Conservation (phyloP, 805 yeast species). For the Saturnispora sekii region DNA sequence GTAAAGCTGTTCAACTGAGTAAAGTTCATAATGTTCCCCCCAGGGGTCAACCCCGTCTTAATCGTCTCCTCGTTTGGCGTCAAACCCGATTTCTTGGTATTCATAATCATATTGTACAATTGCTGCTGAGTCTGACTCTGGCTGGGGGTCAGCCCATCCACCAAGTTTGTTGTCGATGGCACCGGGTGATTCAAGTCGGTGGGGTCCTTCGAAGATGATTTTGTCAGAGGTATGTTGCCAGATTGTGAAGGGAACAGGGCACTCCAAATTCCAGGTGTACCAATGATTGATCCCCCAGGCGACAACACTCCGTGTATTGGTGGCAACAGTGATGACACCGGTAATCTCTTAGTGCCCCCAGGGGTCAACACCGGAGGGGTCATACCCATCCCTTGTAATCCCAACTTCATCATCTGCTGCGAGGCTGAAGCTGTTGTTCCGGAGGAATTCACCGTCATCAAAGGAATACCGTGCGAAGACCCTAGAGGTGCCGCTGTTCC, state of each 20-base stretch:
- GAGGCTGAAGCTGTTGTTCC: constrained; percentile 8
- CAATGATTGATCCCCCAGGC: constrained; percentile 39
- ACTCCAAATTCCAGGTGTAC: constrained; percentile 48
- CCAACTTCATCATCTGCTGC: constrained; percentile 19
- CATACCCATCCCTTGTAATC: not conserved
- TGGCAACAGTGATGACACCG: constrained; percentile 30
- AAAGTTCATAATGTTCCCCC: constrained; percentile 16
- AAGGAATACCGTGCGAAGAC: not conserved
- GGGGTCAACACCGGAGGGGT: constrained; percentile 43
- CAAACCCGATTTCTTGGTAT: constrained; percentile 43
- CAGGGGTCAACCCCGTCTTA: constrained; percentile 67
- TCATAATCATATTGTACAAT: constrained; percentile 17
- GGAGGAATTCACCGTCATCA: not conserved
- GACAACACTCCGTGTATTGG: constrained; percentile 36
- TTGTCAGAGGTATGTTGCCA: not conserved
- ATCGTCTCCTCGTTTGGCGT: constrained; percentile 70
- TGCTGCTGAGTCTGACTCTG: constrained; percentile 15
- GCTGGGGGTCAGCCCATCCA: constrained; percentile 9
- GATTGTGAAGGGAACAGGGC: constrained; percentile 29
- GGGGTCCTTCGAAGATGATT: not conserved
- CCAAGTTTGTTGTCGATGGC: not conserved
- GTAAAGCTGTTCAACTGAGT: not conserved
- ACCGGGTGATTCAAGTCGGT: constrained; percentile 3
- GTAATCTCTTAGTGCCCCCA: constrained; percentile 36
- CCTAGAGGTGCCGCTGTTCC: constrained; percentile 1